phyloP scores from a whole-genome alignment of 1,284 basidiomycete species.

The Rhizoctonia solani region DNA sequence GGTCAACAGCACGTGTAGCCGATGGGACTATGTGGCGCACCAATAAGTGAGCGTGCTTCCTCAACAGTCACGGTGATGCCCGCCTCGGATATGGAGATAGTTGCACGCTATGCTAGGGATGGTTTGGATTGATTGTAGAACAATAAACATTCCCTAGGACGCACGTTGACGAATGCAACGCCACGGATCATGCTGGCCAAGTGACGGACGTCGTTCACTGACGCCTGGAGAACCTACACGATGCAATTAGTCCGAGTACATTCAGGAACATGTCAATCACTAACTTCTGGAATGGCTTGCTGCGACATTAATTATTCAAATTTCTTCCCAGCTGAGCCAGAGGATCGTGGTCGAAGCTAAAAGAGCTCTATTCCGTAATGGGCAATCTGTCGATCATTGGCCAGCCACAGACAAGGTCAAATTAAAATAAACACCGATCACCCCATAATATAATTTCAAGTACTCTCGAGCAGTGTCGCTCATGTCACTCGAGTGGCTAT shows the following conservation, averaged over 20 bases:
- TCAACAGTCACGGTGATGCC: conserved; percentile 88
- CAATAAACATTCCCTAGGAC: conserved; percentile 39
- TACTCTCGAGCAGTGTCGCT: too few relatives aligned
- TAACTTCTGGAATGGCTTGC: conserved; percentile 13
- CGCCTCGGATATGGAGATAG: conserved; percentile 66
- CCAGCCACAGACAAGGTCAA: not conserved
- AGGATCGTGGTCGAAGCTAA: conserved; percentile 1
- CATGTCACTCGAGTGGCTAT: too few relatives aligned
- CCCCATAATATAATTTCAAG: too few relatives aligned
- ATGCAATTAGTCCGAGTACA: not conserved
- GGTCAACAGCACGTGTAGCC: not conserved
- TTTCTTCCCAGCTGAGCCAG: too few relatives aligned
- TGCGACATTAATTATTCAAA: conserved; percentile 10
- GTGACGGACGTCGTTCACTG: conserved; percentile 76
- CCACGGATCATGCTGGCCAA: conserved; percentile 75
- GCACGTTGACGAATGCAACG: conserved; percentile 75
- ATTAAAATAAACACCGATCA: not conserved
- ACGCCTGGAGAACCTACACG: conserved; percentile 72
- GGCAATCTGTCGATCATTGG: not conserved
- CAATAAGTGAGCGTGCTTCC: conserved; percentile 77
- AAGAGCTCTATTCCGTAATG: not conserved
- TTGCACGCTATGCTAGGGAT: conserved; percentile 64
- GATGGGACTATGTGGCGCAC: conserved; percentile 50
- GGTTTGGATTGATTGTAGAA: conserved; percentile 33
- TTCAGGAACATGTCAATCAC: not conserved